phyloP scores from a whole-genome alignment of 768 basidiomycete species.

The Paxillus rubicundulus region DNA sequence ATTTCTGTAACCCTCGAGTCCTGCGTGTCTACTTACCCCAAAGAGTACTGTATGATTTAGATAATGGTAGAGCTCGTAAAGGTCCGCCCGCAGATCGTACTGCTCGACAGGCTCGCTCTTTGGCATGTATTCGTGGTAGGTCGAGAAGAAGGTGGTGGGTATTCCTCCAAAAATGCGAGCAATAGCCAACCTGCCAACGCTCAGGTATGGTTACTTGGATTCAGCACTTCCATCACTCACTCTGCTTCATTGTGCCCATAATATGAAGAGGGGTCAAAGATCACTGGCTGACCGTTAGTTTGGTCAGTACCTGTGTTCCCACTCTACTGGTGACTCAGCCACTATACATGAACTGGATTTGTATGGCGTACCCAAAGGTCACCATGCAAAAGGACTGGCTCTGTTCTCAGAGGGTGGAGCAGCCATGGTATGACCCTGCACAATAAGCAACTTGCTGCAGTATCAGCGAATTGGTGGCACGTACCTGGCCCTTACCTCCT shows the following conservation, averaged over 20 bases:
- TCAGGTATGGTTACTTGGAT: not conserved
- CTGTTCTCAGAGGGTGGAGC: constrained; percentile 52
- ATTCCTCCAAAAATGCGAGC: constrained; percentile 81
- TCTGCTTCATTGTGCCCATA: constrained; percentile 83
- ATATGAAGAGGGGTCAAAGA: constrained; percentile 77
- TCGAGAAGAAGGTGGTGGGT: constrained; percentile 56
- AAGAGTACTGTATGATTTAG: constrained; percentile 79
- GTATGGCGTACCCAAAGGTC: constrained; percentile 67
- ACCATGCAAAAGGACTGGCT: constrained; percentile 74
- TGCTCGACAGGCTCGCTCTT: constrained; percentile 65
- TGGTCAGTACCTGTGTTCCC: constrained; percentile 68
- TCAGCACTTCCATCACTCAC: constrained; percentile 41
- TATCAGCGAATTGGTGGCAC: constrained; percentile 15
- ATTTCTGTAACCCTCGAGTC: not conserved
- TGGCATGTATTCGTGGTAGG: constrained; percentile 61
- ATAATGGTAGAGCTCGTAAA: constrained; percentile 83
- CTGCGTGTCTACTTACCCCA: constrained; percentile 50
- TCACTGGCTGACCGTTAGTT: constrained; percentile 54
- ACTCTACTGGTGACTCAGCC: constrained; percentile 42
- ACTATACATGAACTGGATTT: not conserved
- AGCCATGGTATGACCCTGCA: constrained; percentile 71
- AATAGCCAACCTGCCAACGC: constrained; percentile 53
- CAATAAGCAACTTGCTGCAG: constrained; percentile 13
- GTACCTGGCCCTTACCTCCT: constrained; percentile 47
- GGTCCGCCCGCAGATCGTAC: constrained; percentile 58